Percentiles rank a stretch among this genome's conserved stretches.
Evolutionary conservation across 2,329 filamentous ascomycete genomes (phyloP).

Genomic region (Penicillium thymicola): DNA sequence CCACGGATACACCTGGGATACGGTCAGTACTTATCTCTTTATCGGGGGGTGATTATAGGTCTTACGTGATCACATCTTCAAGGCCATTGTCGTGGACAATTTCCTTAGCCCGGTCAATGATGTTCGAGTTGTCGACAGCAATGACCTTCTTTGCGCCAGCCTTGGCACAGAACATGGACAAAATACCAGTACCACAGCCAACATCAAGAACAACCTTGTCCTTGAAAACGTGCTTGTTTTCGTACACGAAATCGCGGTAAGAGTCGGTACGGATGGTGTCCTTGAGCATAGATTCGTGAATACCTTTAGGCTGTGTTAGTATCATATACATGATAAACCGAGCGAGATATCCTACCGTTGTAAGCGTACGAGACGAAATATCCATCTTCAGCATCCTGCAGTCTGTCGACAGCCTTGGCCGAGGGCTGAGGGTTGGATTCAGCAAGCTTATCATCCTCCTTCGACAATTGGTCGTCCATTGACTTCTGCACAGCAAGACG

Average conservation of each 20-base stretch:
- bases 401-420: slow-evolving; percentile 31
- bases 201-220: slow-evolving; percentile 88
- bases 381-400: slow-evolving; percentile 54
- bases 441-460: slow-evolving; percentile 48
- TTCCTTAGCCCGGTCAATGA: slow-evolving; percentile 80
- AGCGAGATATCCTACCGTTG: slow-evolving; percentile 54
- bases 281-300: slow-evolving; percentile 95
- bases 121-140: slow-evolving; percentile 87
- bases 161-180: slow-evolving; percentile 91
- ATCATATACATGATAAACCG: not conserved
- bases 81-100: slow-evolving; percentile 81
- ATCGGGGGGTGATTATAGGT: not conserved
- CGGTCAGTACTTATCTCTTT: slow-evolving; percentile 7
- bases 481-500: slow-evolving; percentile 64
- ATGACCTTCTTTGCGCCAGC: slow-evolving; percentile 83
- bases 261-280: slow-evolving; percentile 83
- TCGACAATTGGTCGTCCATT: slow-evolving; percentile 62
- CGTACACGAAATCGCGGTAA: slow-evolving; percentile 93
- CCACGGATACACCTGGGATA: slow-evolving; percentile 64
- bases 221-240: slow-evolving; percentile 81
- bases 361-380: slow-evolving; percentile 65
- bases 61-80: slow-evolving; percentile 64
- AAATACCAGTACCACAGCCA: slow-evolving; percentile 78
- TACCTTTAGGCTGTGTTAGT: slow-evolving; percentile 54
- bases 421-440: slow-evolving; percentile 21